These are phyloP conservation scores for Leucogyrophana mollusca DNA, from an alignment of 768 basidiomycete genomes.

Conservation along the genomic window DNA sequence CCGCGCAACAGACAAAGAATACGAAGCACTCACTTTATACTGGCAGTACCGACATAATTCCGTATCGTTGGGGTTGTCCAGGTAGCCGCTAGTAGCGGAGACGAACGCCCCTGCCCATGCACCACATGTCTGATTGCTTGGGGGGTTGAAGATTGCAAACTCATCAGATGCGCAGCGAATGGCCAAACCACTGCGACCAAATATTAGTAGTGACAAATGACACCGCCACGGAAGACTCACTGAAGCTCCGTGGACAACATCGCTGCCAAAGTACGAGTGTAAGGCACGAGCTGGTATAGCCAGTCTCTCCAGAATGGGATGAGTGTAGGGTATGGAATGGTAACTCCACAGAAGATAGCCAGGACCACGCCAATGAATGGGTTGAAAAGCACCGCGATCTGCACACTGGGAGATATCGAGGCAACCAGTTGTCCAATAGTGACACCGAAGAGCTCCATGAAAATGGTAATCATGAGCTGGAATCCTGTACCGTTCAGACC, in stretches of 20 bases:
- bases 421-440: slow-evolving; percentile 74
- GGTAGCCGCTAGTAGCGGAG: slow-evolving; percentile 62
- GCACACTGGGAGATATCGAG: slow-evolving; percentile 72
- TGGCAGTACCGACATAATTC: slow-evolving; percentile 71
- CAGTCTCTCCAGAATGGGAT: slow-evolving; percentile 72
- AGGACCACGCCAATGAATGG: slow-evolving; percentile 70
- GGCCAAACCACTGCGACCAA: slow-evolving; percentile 48
- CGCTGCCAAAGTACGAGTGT: slow-evolving; percentile 66
- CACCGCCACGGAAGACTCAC: slow-evolving; percentile 31
- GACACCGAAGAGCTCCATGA: slow-evolving; percentile 73
- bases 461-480: slow-evolving; percentile 66
- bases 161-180: slow-evolving; percentile 69
- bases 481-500: slow-evolving; percentile 67
- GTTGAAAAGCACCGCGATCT: slow-evolving; percentile 79
- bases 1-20: not conserved
- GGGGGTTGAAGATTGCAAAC: slow-evolving; percentile 70
- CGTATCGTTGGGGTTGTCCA: slow-evolving; percentile 64
- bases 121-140: slow-evolving; percentile 68
- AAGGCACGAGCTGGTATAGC: slow-evolving; percentile 73
- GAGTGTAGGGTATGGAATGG: slow-evolving; percentile 66
- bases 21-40: slow-evolving; percentile 38
- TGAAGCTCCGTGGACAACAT: slow-evolving; percentile 80
- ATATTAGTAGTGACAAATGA: slow-evolving; percentile 11
- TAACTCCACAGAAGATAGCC: slow-evolving; percentile 77
- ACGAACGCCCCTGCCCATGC: slow-evolving; percentile 74